Evolutionary conservation across 352 stramenopile species (phyloP).

Genomic region (Pythium rhizo-oryzae): DNA sequence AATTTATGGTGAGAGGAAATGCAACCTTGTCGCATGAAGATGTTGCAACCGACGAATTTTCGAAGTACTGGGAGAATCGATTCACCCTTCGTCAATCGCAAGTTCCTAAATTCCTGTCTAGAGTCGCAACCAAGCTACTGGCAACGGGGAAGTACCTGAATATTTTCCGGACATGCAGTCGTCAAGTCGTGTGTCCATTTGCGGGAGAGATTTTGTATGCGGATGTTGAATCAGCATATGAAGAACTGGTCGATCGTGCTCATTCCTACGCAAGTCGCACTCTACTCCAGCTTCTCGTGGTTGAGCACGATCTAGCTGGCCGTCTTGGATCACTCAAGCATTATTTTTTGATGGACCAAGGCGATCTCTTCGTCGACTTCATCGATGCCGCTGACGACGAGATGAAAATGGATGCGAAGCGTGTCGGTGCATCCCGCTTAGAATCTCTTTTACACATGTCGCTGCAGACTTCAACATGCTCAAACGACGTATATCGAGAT

Average conservation of each 20-base stretch:
- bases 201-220: constrained; percentile 67
- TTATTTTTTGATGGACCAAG: constrained; percentile 99
- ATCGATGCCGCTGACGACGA: constrained; percentile 96
- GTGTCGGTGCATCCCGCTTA: constrained; percentile 87
- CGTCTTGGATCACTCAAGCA: constrained; percentile 92
- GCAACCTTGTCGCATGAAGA: constrained; percentile 79
- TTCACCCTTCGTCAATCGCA: constrained; percentile 82
- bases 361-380: constrained; percentile 99
- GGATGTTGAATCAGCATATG: constrained; percentile 69
- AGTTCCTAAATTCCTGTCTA: constrained; percentile 81
- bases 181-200: constrained; percentile 81
- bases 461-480: constrained; percentile 93
- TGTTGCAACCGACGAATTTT: constrained; percentile 88
- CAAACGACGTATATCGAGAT: constrained; percentile 88
- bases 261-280: constrained; percentile 80
- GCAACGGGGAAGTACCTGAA: constrained; percentile 94
- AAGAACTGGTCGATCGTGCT: constrained; percentile 85
- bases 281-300: constrained; percentile 80
- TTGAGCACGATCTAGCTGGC: constrained; percentile 80
- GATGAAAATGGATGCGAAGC: constrained; percentile 87
- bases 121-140: constrained; percentile 84
- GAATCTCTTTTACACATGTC: constrained; percentile 95
- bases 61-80: constrained; percentile 89
- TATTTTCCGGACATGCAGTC: constrained; percentile 84
- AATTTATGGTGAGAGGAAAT: constrained; percentile 92